A percentile compares a stretch with the other conserved stretches of the same genome.
Evolutionary conservation across 1,139 yeast species (phyloP).

Genomic region (Taiozyma sp.): DNA sequence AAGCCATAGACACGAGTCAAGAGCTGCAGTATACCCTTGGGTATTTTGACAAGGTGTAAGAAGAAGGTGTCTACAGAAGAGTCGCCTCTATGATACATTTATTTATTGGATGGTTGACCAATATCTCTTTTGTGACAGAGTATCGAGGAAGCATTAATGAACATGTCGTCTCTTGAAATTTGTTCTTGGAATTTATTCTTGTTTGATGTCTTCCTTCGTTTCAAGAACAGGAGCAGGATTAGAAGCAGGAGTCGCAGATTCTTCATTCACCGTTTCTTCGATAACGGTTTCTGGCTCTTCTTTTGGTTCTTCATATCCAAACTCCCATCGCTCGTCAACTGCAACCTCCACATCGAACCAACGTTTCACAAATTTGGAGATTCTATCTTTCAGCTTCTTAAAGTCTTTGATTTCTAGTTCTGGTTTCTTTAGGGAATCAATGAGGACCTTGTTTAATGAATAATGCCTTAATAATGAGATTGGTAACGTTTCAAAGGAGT

Average conservation of each 20-base stretch:
- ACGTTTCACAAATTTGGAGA: slow-evolving; percentile 20
- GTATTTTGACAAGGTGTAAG: too few species aligned
- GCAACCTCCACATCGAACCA: slow-evolving; percentile 16
- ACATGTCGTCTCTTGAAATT: too few species aligned
- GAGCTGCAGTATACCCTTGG: too few species aligned
- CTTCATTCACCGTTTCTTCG: neutral
- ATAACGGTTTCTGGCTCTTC: slow-evolving; percentile 1
- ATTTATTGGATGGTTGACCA: neutral
- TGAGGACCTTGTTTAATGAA: slow-evolving; percentile 27
- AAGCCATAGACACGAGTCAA: too few species aligned
- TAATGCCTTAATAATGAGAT: slow-evolving; percentile 23
- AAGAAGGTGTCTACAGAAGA: neutral
- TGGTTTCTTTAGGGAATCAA: slow-evolving; percentile 29
- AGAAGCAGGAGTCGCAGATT: neutral
- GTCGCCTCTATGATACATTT: neutral
- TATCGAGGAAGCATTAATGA: too few species aligned
- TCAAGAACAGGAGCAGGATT: neutral
- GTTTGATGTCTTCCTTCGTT: neutral
- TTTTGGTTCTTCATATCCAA: slow-evolving; percentile 16
- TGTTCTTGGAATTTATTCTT: neutral
- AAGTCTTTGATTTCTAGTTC: slow-evolving; percentile 19
- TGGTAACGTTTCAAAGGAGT: slow-evolving; percentile 11
- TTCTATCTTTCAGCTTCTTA: slow-evolving; percentile 12
- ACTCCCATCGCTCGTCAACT: slow-evolving; percentile 19
- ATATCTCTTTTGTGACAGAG: too few species aligned